These are phyloP conservation scores for Triangularia verruculosa DNA, from an alignment of 2,329 filamentous ascomycete species.

Conservation along the genomic window DNA sequence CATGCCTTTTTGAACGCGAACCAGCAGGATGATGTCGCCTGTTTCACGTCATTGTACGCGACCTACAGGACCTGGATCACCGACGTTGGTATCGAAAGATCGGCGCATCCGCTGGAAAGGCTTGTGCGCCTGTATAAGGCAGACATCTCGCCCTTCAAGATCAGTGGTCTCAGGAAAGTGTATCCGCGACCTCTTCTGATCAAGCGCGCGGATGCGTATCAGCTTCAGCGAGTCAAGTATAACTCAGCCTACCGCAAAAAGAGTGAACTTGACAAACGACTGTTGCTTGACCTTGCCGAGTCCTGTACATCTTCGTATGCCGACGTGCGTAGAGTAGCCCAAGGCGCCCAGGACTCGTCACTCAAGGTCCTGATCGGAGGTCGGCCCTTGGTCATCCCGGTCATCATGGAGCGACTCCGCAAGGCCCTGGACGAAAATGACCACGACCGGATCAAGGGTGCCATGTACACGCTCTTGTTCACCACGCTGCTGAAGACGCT, in stretches of 20 bases:
- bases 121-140: conserved; percentile 79
- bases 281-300: conserved; percentile 83
- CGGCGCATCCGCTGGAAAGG: conserved; percentile 87
- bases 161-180: conserved; percentile 84
- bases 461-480: conserved; percentile 85
- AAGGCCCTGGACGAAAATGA: conserved; percentile 76
- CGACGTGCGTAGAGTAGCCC: conserved; percentile 90
- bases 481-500: conserved; percentile 86
- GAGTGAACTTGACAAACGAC: conserved; percentile 80
- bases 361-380: conserved; percentile 88
- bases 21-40: conserved; percentile 93
- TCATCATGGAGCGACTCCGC: conserved; percentile 75
- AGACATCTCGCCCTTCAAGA: conserved; percentile 89
- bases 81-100: conserved; percentile 93
- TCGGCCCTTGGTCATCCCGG: conserved; percentile 82
- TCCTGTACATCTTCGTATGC: conserved; percentile 91
- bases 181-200: conserved; percentile 92
- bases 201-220: conserved; percentile 89
- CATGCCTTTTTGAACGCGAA: conserved; percentile 79
- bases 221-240: conserved; percentile 88
- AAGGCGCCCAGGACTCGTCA: conserved; percentile 88
- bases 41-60: conserved; percentile 88
- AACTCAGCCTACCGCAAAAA: conserved; percentile 86
- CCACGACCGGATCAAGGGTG: conserved; percentile 89
- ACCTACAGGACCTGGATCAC: conserved; percentile 96